Evolutionary conservation across 768 basidiomycete species (phyloP), one percentile per base, ranked within the genome.

Genomic region (Baorangia bicolor): DNA sequence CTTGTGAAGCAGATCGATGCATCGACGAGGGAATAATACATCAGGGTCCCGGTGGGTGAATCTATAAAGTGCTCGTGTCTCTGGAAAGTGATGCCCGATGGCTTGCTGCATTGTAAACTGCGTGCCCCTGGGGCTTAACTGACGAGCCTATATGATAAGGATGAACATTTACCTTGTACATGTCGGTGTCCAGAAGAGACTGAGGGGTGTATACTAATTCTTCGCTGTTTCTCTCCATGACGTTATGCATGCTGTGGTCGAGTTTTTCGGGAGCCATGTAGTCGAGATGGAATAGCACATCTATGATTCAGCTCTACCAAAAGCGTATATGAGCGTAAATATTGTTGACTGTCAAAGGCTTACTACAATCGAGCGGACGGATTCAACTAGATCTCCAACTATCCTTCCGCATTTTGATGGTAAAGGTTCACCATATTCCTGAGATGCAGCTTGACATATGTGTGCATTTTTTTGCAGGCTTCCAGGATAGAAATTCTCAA

Each of bases 91-190:
- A 21, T 81, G 78, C 53, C 87, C 64, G 23, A 98, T 85, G 0
- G 93, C 94, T 73, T 95, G 90, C 74, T 98, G 96, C 96, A 97
- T 98, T 0, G 94, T 91, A 44, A 97, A 77, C 92, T 96, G 54
- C 14, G 30, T 30, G 28, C 9, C 34, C 7, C 10, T 2, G 25
- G 20, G 4, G 37, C 41, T 51, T 42, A n/a, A 46, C n/a, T 25
- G 14, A 41, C 21, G 12, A 31, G 10, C 20, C 13, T 2, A 43
- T 21, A 37, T 9, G 16, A 33, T 39, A 25, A 45, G 27, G 20
- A 30, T 31, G 51, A n/a, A 39, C 42, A 18, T 56, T 42, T 49
- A 87, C 93, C 82, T 96, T 98, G 83, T 98, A 98, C 30, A 96
- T 74, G 71, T 98, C 96, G 0, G 94, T 94, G 71, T 98, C 96